Conservation (phyloP, 257 asterid species). For the Thymus mandschuricus region DNA sequence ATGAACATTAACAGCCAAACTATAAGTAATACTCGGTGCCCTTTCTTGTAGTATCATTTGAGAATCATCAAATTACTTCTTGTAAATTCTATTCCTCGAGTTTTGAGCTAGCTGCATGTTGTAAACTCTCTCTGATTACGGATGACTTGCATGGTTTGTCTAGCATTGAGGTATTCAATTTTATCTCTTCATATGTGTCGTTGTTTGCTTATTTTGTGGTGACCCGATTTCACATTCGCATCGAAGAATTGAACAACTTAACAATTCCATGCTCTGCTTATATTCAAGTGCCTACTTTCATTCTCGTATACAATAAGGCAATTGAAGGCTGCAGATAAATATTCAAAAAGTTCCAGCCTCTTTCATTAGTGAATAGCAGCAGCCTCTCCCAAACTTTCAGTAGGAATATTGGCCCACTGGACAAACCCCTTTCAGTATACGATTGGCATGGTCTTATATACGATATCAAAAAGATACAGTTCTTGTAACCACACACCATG, state of each 20-base stretch:
- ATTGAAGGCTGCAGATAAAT: background rate
- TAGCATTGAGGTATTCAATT: constrained; percentile 63
- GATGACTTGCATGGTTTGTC: constrained; percentile 73
- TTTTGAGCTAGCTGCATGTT: constrained; percentile 14
- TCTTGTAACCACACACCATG: background rate
- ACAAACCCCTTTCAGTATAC: background rate
- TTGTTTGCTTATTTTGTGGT: constrained; percentile 21
- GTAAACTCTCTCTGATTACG: constrained; percentile 40
- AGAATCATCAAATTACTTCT: background rate
- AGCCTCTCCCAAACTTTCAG: background rate
- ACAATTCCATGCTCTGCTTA: constrained; percentile 9
- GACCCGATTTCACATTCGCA: constrained; percentile 11
- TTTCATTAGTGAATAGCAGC: background rate
- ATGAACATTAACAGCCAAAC: background rate
- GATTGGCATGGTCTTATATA: no score
- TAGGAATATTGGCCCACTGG: background rate
- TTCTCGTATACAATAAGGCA: constrained; percentile 11
- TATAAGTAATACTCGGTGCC: background rate
- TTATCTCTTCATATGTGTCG: background rate
- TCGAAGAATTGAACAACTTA: constrained; percentile 13
- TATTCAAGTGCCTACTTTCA: background rate
- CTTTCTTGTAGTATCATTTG: background rate
- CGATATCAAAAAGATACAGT: background rate
- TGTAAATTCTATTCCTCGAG: background rate
- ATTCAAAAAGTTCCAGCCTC: background rate